Conservation (phyloP, 352 stramenopile species). For the Globisporangium nodosum region DNA sequence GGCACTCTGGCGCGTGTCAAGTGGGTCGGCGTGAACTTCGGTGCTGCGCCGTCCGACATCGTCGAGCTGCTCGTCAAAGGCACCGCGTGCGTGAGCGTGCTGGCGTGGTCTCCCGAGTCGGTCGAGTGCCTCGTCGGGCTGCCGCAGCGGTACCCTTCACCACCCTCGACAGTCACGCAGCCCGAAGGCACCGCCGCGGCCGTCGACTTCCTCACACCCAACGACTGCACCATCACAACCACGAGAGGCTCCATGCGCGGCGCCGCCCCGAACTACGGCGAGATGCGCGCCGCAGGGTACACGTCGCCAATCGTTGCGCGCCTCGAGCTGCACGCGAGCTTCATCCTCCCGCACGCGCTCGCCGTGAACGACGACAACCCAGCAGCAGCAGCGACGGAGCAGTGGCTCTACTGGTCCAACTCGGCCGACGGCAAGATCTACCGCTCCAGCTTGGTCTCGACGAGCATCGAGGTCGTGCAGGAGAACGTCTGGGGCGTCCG, state of each 20-base stretch:
- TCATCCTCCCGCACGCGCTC: slow-evolving; percentile 44
- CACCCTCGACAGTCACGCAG: slow-evolving; percentile 3
- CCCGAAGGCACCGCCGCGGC: background rate
- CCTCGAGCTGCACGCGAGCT: slow-evolving; percentile 28
- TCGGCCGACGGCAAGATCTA: slow-evolving; percentile 60
- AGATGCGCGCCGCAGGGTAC: slow-evolving; percentile 45
- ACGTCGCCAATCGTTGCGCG: slow-evolving; percentile 43
- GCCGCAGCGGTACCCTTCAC: slow-evolving; percentile 16
- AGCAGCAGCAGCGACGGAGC: background rate
- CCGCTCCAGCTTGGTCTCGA: slow-evolving; percentile 39
- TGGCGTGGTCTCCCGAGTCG: slow-evolving; percentile 25
- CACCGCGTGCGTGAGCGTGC: slow-evolving; percentile 35
- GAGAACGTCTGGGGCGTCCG: slow-evolving; percentile 43
- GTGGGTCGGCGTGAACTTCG: slow-evolving; percentile 61
- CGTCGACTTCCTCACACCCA: slow-evolving; percentile 16
- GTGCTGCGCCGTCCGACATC: slow-evolving; percentile 17
- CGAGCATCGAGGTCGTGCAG: slow-evolving; percentile 35
- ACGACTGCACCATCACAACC: slow-evolving; percentile 52
- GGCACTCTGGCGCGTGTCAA: slow-evolving; percentile 35
- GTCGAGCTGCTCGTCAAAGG: slow-evolving; percentile 34
- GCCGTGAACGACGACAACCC: slow-evolving; percentile 26
- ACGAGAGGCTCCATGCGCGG: slow-evolving; percentile 41
- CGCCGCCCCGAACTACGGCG: slow-evolving; percentile 30
- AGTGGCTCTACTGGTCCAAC: slow-evolving; percentile 73
- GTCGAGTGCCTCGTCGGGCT: slow-evolving; percentile 61